phyloP scores from a whole-genome alignment of 495 filamentous ascomycete species.

The Podospora pseudopauciseta region DNA sequence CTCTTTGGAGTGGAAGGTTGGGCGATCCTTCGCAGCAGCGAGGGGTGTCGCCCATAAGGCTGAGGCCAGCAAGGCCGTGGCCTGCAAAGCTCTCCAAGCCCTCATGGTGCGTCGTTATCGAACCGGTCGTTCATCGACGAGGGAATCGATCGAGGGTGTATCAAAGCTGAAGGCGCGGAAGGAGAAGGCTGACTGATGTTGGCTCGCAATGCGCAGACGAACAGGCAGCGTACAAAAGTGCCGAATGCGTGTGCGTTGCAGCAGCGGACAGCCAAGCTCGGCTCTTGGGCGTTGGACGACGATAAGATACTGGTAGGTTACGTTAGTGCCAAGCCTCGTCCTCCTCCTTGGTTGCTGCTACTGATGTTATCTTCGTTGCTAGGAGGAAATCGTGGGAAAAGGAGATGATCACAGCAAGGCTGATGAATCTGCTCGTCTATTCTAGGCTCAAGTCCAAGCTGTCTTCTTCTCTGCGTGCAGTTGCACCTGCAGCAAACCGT shows the following conservation, averaged over 20 bases:
- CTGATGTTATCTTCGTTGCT: too few relatives aligned
- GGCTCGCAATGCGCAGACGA: not conserved
- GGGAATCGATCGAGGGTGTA: not conserved
- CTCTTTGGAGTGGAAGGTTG: slow-evolving; percentile 45
- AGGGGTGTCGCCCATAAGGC: slow-evolving; percentile 39
- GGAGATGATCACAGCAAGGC: not conserved
- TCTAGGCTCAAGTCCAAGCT: slow-evolving; percentile 8
- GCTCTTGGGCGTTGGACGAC: not conserved
- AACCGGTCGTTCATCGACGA: slow-evolving; percentile 29
- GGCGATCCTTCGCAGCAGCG: slow-evolving; percentile 47
- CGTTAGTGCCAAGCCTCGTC: not conserved
- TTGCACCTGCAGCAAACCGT: not conserved
- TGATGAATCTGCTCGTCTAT: slow-evolving; percentile 6
- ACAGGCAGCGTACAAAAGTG: slow-evolving; percentile 3
- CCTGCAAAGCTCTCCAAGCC: slow-evolving; percentile 42
- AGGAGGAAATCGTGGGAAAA: not conserved
- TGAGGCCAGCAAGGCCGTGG: slow-evolving; percentile 40
- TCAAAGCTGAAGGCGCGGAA: not conserved
- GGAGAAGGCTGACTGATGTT: not conserved
- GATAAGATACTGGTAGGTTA: not conserved
- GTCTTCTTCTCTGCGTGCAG: slow-evolving; percentile 5
- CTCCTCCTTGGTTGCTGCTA: not conserved
- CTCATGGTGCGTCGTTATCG: slow-evolving; percentile 39
- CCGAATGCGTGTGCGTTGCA: not conserved
- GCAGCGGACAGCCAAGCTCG: not conserved